phyloP scores from a whole-genome alignment of 345 rosid genomes.

The Gossypium arboreum region DNA sequence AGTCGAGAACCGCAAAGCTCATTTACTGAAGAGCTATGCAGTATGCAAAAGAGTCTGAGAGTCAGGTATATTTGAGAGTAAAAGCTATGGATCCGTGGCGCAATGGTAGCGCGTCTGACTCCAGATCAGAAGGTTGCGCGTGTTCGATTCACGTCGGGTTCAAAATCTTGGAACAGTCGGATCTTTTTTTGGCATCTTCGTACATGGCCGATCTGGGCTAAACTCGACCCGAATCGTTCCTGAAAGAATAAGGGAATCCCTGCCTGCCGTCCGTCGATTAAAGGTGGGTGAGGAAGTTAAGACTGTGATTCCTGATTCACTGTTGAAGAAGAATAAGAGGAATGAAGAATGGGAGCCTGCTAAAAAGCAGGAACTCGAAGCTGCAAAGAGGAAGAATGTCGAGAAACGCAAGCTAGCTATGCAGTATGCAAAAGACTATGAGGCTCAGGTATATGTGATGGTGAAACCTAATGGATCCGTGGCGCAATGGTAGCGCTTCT shows the following conservation, averaged over 20 bases:
- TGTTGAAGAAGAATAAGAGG: conserved; percentile 75
- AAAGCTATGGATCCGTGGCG: conserved; percentile 76
- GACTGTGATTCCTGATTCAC: conserved; percentile 62
- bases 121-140: conserved; percentile 99
- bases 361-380: conserved; percentile 38
- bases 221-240: not conserved
- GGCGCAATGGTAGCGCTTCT: conserved; percentile 99
- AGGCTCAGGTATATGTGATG: conserved; percentile 29
- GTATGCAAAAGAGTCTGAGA: conserved; percentile 31
- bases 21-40: too few species aligned
- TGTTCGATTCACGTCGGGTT: conserved; percentile 98
- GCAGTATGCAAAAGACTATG: conserved; percentile 51
- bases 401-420: conserved; percentile 58
- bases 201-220: not conserved
- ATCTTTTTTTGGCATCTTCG: too few species aligned
- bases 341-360: conserved; percentile 49
- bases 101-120: conserved; percentile 99
- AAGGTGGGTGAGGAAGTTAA: conserved; percentile 27
- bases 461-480: conserved; percentile 47
- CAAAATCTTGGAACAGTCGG: conserved; percentile 23
- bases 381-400: conserved; percentile 46
- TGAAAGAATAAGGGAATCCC: not conserved
- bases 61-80: conserved; percentile 26
- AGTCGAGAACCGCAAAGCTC: conserved; percentile 26
- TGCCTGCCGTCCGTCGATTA: not conserved